Evolutionary conservation across 2,329 filamentous ascomycete genomes (phyloP), one percentile per base, ranked within the genome.

Genomic region (Domatiomyces globalis): DNA sequence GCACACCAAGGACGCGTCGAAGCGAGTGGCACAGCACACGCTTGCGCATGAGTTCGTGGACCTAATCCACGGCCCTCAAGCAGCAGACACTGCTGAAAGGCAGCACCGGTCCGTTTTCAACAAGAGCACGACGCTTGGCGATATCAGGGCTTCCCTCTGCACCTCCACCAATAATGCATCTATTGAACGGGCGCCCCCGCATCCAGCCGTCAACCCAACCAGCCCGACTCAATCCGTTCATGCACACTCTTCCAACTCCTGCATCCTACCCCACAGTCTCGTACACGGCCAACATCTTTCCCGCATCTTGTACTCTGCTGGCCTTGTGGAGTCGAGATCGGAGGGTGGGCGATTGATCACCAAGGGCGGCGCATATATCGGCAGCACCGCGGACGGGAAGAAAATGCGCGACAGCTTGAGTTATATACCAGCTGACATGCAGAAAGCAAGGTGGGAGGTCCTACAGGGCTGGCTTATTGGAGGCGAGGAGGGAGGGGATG

Each of bases 31-130:
- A 2, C 90, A 98, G 61, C 89, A 95, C 63, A 71, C 76, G 0
- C 77, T 98, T 2, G 92, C 92, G 0, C 78, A 73, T 48, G 89
- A 98, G 63, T 83, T 96, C 19, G 73, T 94, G 0, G 77, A 83
- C 48, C 74, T 98, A 1, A 78, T 88, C 1, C 88, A 96, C 63
- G 87, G 89, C 12, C 65, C 71, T 0, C 62, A 75, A 6, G 76
- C 77, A 55, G 87, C 89, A 0, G 65, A 77, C 12, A 71, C 76
- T 19, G 81, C 86, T 5, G 79, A 81, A 53, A 59, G 62, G 15
- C 71, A 79, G 55, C 79, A 82, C 56, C 70, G 71, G 45, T 67
- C 72, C 53, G 62, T 78, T 5, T 68, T 74, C 60, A 62, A 52
- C 19, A 60, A 58, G 27, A 54, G 51, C 62, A 18, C 58, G 64